Evolutionary conservation across 306 rosid genomes (phyloP).

Genomic region (Vigna mungo): DNA sequence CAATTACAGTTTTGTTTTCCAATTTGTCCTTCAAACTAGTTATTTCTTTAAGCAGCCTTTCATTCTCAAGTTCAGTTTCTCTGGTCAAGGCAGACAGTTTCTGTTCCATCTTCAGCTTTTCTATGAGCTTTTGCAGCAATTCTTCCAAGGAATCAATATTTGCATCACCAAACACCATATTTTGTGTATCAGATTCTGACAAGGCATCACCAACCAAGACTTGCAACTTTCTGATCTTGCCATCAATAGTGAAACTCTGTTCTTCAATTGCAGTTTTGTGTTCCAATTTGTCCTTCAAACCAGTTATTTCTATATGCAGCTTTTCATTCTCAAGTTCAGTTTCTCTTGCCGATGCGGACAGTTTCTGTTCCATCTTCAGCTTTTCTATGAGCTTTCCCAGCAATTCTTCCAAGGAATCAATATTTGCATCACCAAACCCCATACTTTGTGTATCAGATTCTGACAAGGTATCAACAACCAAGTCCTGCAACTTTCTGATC

Average conservation of each 20-base stretch:
- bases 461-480: slow-evolving; percentile 66
- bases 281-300: slow-evolving; percentile 62
- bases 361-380: slow-evolving; percentile 36
- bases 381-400: slow-evolving; percentile 64
- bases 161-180: slow-evolving; percentile 60
- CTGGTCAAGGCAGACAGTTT: slow-evolving; percentile 53
- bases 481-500: slow-evolving; percentile 65
- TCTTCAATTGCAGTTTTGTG: slow-evolving; percentile 57
- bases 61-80: slow-evolving; percentile 69
- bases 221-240: slow-evolving; percentile 64
- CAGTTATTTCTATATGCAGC: slow-evolving; percentile 59
- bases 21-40: slow-evolving; percentile 60
- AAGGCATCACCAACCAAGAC: slow-evolving; percentile 65
- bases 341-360: slow-evolving; percentile 54
- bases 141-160: slow-evolving; percentile 73
- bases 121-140: slow-evolving; percentile 67
- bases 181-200: slow-evolving; percentile 54
- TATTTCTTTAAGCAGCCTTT: slow-evolving; percentile 61
- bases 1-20: slow-evolving; percentile 55
- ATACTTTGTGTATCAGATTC: slow-evolving; percentile 52
- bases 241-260: slow-evolving; percentile 52
- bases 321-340: slow-evolving; percentile 68
- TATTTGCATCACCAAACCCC: slow-evolving; percentile 60
- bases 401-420: slow-evolving; percentile 72
- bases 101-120: slow-evolving; percentile 22